Base-by-base conservation (phyloP, 495 filamentous ascomycete species). In the Chaetomium tenue region DNA sequence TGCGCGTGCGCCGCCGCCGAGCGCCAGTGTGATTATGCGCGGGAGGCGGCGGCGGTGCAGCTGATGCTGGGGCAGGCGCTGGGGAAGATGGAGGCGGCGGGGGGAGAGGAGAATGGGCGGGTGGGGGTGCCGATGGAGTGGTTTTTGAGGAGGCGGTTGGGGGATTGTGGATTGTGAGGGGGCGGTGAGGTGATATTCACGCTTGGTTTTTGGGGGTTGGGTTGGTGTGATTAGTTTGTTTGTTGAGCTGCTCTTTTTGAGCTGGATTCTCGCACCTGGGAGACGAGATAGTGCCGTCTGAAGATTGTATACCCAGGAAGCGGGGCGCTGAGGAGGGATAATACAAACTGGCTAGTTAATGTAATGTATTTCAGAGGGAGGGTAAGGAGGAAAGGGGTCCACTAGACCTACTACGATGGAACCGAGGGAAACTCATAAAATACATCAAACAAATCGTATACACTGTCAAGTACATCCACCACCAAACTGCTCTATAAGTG, bases 111-210 rank as follows among this genome's bases (percentile, higher is more conserved):
- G n/a, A 40, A 26, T 37, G 2, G 11, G 30, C 52, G 20, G 23
- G 37, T 33, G 23, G 0, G 57, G 25, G 50, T 62, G 15, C 55
- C 64, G 16, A 13, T 74, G 15, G 72, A 76, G 61, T 67, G 63
- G 46, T 76, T 76, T 60, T 40, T 76, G 61, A 65, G 71, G 58
- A 53, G 74, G 53, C 67, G 72, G 56, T 65, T 71, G 37, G 71
- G 63, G 12, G 74, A 76, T 58, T 76, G 74, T 59, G 68, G 61
- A n/a, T n/a, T n/a, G n/a, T n/a, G n/a, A n/a, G n/a, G 22, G 54
- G 47, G 25, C 20, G 30, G 16, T 40, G 47, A 42, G 55, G n/a
- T 40, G 39, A 40, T 5, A 18, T 44, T 7, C 5, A 12, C n/a
- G n/a, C n/a, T n/a, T n/a, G n/a, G n/a, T n/a, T n/a, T n/a, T 30